A percentile compares a stretch with the other conserved stretches of the same genome.
phyloP scores from a whole-genome alignment of 768 basidiomycete genomes.

The Tricholoma sp. region DNA sequence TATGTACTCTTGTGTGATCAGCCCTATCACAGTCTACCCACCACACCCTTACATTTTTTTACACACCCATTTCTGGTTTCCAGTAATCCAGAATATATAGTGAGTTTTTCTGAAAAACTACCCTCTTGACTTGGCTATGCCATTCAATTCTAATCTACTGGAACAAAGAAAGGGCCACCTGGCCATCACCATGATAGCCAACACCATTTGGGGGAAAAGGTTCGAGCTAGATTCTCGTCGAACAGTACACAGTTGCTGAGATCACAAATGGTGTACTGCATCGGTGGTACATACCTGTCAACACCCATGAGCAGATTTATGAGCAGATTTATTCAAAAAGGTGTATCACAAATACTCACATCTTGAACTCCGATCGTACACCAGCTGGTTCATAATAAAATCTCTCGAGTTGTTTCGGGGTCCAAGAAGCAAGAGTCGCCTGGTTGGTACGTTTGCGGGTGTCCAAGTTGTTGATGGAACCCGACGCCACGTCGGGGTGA shows the following conservation, averaged over 20 bases:
- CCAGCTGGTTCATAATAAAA: slow-evolving; percentile 15
- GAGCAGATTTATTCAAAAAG: too few relatives aligned
- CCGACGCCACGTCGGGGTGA: slow-evolving; percentile 14
- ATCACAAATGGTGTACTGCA: slow-evolving; percentile 17
- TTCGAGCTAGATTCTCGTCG: slow-evolving; percentile 11
- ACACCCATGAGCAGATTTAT: background rate
- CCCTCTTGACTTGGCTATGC: too few relatives aligned
- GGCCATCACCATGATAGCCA: too few relatives aligned
- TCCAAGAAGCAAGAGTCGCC: slow-evolving; percentile 15
- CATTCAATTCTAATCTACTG: too few relatives aligned
- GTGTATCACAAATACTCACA: slow-evolving; percentile 12
- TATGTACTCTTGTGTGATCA: too few relatives aligned
- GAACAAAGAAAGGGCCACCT: too few relatives aligned
- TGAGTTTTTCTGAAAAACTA: too few relatives aligned
- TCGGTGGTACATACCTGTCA: slow-evolving; percentile 15
- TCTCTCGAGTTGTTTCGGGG: slow-evolving; percentile 12
- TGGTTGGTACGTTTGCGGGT: slow-evolving; percentile 13
- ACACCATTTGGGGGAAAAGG: slow-evolving; percentile 6
- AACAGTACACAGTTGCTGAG: slow-evolving; percentile 18
- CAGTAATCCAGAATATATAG: too few relatives aligned
- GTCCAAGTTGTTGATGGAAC: slow-evolving; percentile 18
- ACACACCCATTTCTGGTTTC: too few relatives aligned
- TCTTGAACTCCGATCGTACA: slow-evolving; percentile 14
- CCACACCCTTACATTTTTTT: too few relatives aligned
- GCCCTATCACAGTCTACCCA: too few relatives aligned